Conservation (phyloP, 2,329 filamentous ascomycete genomes). For the Didymella lethalis region DNA sequence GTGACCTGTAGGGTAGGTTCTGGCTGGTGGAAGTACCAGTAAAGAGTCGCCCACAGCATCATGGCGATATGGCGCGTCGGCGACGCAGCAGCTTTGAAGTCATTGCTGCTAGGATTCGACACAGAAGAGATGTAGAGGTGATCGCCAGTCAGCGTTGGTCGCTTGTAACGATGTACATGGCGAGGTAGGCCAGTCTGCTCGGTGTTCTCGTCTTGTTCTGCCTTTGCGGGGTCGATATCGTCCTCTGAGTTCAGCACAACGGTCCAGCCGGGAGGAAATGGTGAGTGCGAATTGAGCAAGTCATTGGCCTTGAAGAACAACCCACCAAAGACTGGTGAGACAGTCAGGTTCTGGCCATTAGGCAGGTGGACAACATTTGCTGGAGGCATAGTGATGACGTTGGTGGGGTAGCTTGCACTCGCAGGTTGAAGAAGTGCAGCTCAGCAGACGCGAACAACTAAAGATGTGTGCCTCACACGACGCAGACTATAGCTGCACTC, state of each 20-base stretch:
- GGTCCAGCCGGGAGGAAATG: constrained; percentile 88
- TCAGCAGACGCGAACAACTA: background rate
- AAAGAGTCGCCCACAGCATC: constrained; percentile 94
- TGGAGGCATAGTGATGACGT: constrained; percentile 52
- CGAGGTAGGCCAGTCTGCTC: constrained; percentile 43
- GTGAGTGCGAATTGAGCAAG: constrained; percentile 68
- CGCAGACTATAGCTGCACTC: constrained; percentile 14
- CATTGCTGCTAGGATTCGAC: constrained; percentile 79
- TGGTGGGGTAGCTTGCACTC: constrained; percentile 36
- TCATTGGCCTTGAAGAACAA: constrained; percentile 88
- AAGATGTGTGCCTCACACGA: constrained; percentile 3
- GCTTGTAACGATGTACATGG: constrained; percentile 70
- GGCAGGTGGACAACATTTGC: constrained; percentile 72
- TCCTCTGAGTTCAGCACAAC: constrained; percentile 80
- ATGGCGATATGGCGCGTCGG: constrained; percentile 90
- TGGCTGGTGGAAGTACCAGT: constrained; percentile 96
- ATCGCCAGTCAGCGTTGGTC: constrained; percentile 79
- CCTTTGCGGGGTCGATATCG: constrained; percentile 40
- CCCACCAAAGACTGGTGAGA: constrained; percentile 89
- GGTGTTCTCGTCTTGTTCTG: constrained; percentile 45
- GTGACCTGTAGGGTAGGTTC: constrained; percentile 71
- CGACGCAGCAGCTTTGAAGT: constrained; percentile 81
- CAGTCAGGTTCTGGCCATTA: constrained; percentile 83
- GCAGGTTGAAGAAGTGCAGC: constrained; percentile 9
- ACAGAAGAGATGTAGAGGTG: constrained; percentile 91